Evolutionary conservation across 306 rosid species (phyloP), one percentile per base, ranked within the genome.

Genomic region (Trichosanthes cucumerina): DNA sequence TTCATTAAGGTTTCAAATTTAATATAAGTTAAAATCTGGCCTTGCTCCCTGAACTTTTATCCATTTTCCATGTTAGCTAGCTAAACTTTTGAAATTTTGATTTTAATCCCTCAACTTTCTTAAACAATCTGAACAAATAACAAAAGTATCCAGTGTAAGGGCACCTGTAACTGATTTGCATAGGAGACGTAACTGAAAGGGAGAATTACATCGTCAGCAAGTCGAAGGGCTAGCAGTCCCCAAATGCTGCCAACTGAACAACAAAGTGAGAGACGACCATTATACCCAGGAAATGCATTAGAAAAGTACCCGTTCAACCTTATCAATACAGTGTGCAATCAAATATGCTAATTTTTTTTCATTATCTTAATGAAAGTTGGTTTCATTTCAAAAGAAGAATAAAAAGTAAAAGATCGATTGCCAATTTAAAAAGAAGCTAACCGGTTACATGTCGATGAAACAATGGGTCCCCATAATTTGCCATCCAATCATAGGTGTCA

Each of bases 401-500:
- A 8, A 39, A 16, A 60, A 16, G 26, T 2, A 24, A 26, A 15
- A 49, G 38, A 33, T n/a, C 31, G 18, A 47, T 18, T 54, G 52
- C 6, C 47, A 23, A 47, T 57, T 24, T 19, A 64, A 38, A 31
- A 84, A 75, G 70, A 66, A 79, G 80, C 88, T 81, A 56, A 94
- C 98, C 90, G 38, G 98, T 88, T 64, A 87, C 93, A 81, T 94
- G 98, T 24, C 95, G 97, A 59, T 82, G 91, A 87, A 94, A 94
- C 79, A 84, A 88, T 78, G 98, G 98, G 83, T 94, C 98, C 82
- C 95, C 98, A 80, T 89, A 81, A 50, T 83, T 84, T 74, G 75
- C 86, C 98, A 94, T 94, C 98, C 98, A 94, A 76, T 88, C 86
- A 82, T 88, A 94, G 43, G 96, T 87, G 82, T 94, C 98, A 19